Evolutionary conservation across 2,329 filamentous ascomycete species (phyloP), one percentile per base, ranked within the genome.

Genomic region (Ilyonectria destructans): DNA sequence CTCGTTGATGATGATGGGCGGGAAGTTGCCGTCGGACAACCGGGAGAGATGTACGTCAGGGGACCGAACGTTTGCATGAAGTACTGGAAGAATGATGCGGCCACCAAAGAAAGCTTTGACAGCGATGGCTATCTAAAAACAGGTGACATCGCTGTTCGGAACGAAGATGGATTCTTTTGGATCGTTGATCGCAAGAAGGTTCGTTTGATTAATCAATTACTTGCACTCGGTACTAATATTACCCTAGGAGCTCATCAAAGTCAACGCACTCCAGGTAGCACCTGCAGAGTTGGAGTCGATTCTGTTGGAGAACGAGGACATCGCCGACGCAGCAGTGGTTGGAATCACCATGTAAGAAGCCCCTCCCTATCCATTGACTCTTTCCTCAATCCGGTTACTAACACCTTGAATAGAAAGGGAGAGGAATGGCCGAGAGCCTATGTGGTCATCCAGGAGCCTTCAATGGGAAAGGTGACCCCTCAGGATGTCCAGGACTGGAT

Each of bases 221-320:
- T 12, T 10, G 10, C n/a, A 35, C 13, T 6, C 33, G 12, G 48
- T 17, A 26, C 40, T 61, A 33, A 35, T 35, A 33, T 26, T 43
- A 52, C 82, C 23, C 12, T 35, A 88, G 84, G 87, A 90, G 75
- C 81, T 90, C 58, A 90, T 85, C 85, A 85, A 90, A 83, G 82
- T 89, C 63, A 89, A 89, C 69, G 88, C 86, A 0, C 78, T 88
- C 6, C 88, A 90, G 75, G 89, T 91, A 5, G 87, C 89, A 0
- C 89, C 88, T 0, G 88, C 88, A 1, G 89, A 91, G 69, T 80
- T 88, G 1, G 86, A 88, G 76, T 84, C 84, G 0, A 82, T 85
- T 0, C 80, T 89, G 0, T 77, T 88, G 1, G 84, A 87, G 67
- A 83, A 86, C 54, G 80, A 85, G n/a, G 79, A 85, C 40, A 74